These are phyloP conservation scores for Colletotrichum sansevieriae DNA, from an alignment of 2,329 filamentous ascomycete species.

Conservation along the genomic window DNA sequence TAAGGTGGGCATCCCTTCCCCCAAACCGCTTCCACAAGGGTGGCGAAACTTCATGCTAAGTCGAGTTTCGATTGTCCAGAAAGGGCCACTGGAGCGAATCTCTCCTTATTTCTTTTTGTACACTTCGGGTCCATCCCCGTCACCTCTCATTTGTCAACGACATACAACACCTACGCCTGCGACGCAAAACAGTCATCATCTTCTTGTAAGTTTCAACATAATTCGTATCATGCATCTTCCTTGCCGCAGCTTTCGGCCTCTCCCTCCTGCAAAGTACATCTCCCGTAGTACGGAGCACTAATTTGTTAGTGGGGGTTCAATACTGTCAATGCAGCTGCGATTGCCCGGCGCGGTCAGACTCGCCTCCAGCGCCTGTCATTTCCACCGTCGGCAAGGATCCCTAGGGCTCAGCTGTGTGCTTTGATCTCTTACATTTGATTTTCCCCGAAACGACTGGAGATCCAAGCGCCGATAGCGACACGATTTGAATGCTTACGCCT, in stretches of 20 bases:
- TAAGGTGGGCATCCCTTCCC: slow-evolving; percentile 34
- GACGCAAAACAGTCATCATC: slow-evolving; percentile 9
- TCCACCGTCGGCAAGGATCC: slow-evolving; percentile 40
- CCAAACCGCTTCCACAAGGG: slow-evolving; percentile 5
- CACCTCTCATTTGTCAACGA: slow-evolving; percentile 23
- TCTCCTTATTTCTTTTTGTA: slow-evolving; percentile 13
- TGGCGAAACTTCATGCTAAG: slow-evolving; percentile 24
- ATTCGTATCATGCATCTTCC: slow-evolving; percentile 40
- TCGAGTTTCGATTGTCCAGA: slow-evolving; percentile 12
- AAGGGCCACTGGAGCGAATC: slow-evolving; percentile 23
- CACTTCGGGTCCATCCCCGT: slow-evolving; percentile 1
- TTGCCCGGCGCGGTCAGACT: slow-evolving; percentile 39
- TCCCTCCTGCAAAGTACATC: slow-evolving; percentile 24
- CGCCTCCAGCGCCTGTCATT: slow-evolving; percentile 33
- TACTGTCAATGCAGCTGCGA: slow-evolving; percentile 41
- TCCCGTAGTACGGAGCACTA: slow-evolving; percentile 31
- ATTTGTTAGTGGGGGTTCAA: slow-evolving; percentile 33
- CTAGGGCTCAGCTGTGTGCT: slow-evolving; percentile 37
- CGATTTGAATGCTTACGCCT: slow-evolving; percentile 34
- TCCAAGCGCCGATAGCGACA: slow-evolving; percentile 33
- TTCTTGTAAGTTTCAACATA: slow-evolving; percentile 34
- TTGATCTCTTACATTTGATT: slow-evolving; percentile 40
- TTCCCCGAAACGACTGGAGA: slow-evolving; percentile 35
- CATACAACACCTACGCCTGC: slow-evolving; percentile 22
- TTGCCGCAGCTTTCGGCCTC: slow-evolving; percentile 23